Base-by-base conservation (phyloP, 768 basidiomycete genomes). In the Strobilomyces dryophilus region DNA sequence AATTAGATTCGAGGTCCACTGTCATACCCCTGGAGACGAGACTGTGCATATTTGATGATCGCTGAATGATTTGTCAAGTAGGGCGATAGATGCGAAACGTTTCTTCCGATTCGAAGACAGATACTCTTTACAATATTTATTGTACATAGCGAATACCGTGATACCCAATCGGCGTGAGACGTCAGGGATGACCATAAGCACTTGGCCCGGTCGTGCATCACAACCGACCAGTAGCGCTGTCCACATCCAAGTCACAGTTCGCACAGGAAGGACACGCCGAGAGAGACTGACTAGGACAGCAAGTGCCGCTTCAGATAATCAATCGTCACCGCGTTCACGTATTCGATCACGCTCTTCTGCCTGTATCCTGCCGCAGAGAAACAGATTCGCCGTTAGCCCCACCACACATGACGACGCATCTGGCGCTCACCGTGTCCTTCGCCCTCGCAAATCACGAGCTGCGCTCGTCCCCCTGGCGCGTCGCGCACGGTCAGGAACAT, bases 311-410 rank as follows among this genome's bases (percentile, higher is more conserved):
- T 68, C 55, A 75, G 51, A 55, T 76, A 75, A 27, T 67, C 60
- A 31, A 73, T 62, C 41, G 71, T 72, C 14, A 73, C 68, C 3
- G 71, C 75, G 31, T 75, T 73, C 41, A 70, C 68, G 39, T 68
- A 76, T 52, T 76, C 74, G 26, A 76, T 73, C 21, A 75, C 72
- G 32, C 69, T 73, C 66, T 73, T 75, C 56, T 76, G 74, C 56
- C 58, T 71, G 63, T 76, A 76, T 8, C 74, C 74, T 73, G 49
- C 10, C 10, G 53, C 8, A 46, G 6, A 51, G 36, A 10, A n/a
- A n/a, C 18, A 5, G n/a, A 20, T 12, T 41, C 15, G 11, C n/a
- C 44, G 17, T 60, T 15, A 62, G 57, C 36, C 45, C 14, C 34
- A 29, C 8, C 24, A 27, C 27, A 8, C 27, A 46, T 11, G 15